A percentile compares a stretch with the other conserved stretches of the same genome.
These are phyloP conservation scores for Sesbania bispinosa DNA, from an alignment of 306 rosid species.

Conservation along the genomic window DNA sequence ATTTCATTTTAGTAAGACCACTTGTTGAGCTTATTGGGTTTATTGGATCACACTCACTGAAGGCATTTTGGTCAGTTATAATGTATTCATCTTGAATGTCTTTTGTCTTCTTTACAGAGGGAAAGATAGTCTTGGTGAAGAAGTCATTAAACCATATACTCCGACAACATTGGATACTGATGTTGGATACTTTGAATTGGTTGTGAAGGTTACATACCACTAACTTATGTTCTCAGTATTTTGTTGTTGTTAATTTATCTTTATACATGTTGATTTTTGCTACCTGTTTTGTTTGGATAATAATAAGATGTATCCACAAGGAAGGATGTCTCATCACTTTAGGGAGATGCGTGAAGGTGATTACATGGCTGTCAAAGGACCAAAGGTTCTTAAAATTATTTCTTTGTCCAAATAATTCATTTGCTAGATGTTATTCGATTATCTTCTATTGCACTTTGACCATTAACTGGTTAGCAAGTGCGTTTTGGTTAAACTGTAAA, in stretches of 20 bases:
- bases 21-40: background rate
- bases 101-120: constrained; percentile 51
- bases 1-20: background rate
- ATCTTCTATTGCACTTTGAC: background rate
- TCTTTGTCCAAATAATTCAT: background rate
- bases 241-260: background rate
- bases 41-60: background rate
- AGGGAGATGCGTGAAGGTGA: constrained; percentile 76
- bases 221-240: background rate
- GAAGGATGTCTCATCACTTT: constrained; percentile 93
- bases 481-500: background rate
- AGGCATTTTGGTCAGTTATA: background rate
- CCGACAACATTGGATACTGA: constrained; percentile 90
- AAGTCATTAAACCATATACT: constrained; percentile 74
- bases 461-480: background rate
- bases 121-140: constrained; percentile 72
- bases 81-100: background rate
- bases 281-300: background rate
- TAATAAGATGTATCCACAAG: constrained; percentile 90
- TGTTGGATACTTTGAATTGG: constrained; percentile 80
- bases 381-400: constrained; percentile 55
- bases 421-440: background rate
- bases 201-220: constrained; percentile 52
- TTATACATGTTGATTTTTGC: background rate
- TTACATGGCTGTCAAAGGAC: constrained; percentile 76